phyloP scores from a whole-genome alignment of 2,329 filamentous ascomycete species.

The Coniosporium tulheliwenetii region DNA sequence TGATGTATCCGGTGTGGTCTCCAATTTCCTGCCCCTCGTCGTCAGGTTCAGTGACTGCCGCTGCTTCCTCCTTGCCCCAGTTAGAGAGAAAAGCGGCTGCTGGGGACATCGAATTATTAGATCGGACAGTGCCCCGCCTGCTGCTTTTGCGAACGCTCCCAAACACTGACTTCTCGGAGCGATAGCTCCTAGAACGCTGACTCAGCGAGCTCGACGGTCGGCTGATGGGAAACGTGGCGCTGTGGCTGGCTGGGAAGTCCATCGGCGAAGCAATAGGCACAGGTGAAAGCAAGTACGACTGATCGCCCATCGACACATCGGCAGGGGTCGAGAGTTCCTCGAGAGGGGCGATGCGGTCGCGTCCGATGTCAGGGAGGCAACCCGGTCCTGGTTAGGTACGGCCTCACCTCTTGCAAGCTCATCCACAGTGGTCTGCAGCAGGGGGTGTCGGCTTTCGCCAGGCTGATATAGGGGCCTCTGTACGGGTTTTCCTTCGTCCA shows the following conservation, averaged over 20 bases:
- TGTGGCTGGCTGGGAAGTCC: conserved; percentile 15
- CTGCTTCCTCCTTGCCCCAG: conserved; percentile 27
- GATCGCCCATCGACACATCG: conserved; percentile 9
- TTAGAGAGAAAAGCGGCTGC: conserved; percentile 42
- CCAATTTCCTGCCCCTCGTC: conserved; percentile 54
- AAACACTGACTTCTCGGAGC: conserved; percentile 6
- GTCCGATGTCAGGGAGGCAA: conserved; percentile 26
- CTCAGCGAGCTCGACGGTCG: conserved; percentile 10
- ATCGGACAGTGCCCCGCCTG: conserved; percentile 28
- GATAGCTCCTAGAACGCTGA: conserved; percentile 16
- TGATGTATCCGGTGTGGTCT: conserved; percentile 43
- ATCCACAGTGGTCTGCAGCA: conserved; percentile 19
- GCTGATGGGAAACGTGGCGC: conserved; percentile 7
- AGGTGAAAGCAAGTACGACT: conserved; percentile 15
- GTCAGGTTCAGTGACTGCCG: conserved; percentile 36
- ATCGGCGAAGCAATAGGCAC: conserved; percentile 17
- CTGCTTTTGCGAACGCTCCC: conserved; percentile 18
- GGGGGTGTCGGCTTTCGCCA: conserved; percentile 15
- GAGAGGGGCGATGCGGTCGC: conserved; percentile 21
- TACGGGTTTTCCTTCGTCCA: conserved; percentile 3
- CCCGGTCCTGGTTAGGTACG: conserved; percentile 13
- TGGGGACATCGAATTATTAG: conserved; percentile 37
- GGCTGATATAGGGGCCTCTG: conserved; percentile 14
- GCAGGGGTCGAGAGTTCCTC: conserved; percentile 23
- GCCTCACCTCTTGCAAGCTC: conserved; percentile 1